phyloP scores from a whole-genome alignment of 305 asterid species.

The Andrographis paniculata region DNA sequence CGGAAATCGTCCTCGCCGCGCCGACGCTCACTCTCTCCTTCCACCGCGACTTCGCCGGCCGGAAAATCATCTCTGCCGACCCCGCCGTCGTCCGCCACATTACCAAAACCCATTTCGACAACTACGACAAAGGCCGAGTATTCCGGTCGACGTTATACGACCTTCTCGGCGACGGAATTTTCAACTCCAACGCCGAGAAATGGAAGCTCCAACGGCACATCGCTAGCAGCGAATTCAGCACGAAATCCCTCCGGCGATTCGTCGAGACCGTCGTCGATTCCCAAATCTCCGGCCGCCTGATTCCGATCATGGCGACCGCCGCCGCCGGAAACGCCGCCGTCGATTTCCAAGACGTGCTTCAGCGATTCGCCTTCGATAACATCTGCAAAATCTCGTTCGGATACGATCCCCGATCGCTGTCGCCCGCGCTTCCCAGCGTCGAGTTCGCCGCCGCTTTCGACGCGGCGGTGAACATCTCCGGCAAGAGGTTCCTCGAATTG shows the following conservation, averaged over 20 bases:
- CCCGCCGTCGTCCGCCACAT: conserved; percentile 32
- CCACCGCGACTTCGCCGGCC: conserved; percentile 16
- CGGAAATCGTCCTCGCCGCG: conserved; percentile 12
- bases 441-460: neutral
- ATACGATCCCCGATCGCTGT: conserved; percentile 17
- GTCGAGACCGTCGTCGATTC: conserved; percentile 30
- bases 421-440: neutral
- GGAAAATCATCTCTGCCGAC: conserved; percentile 25
- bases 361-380: conserved; percentile 39
- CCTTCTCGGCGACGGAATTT: conserved; percentile 38
- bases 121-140: conserved; percentile 28
- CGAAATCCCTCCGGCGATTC: conserved; percentile 32
- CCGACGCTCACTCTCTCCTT: conserved; percentile 22
- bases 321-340: conserved; percentile 19
- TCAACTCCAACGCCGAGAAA: conserved; percentile 28
- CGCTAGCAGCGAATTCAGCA: conserved; percentile 33
- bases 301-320: conserved; percentile 25
- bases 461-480: neutral
- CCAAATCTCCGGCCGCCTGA: conserved; percentile 25
- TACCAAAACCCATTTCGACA: conserved; percentile 27
- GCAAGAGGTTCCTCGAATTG: neutral
- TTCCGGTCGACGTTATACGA: conserved; percentile 17
- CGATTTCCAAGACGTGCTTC: conserved; percentile 23
- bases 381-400: conserved; percentile 42
- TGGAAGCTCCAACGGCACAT: conserved; percentile 41